Base-by-base conservation (phyloP, 148 eudicot species). In the Arbutus unedo region DNA sequence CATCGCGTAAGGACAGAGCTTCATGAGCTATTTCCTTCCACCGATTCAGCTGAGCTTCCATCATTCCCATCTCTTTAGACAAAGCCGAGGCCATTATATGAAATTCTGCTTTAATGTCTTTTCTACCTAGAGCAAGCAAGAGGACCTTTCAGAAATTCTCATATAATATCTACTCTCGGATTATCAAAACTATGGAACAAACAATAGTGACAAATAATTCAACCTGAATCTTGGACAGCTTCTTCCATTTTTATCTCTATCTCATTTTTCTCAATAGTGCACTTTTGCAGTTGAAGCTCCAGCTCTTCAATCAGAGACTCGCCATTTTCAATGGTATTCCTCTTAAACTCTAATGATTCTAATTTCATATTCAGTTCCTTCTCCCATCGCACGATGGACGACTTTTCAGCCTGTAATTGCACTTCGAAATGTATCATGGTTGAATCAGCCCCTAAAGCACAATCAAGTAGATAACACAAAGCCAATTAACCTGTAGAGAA, bases 141-240 rank as follows among this genome's bases (percentile, higher is more conserved):
- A 60, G 51, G 48, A 55, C 67, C 76, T 38, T 59, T 80, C 66
- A 84, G 78, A 78, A 77, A 64, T 64, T 64, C 5, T 11, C 11
- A 16, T 31, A 66, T 66, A 3, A 66, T 11, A 15, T 66, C 43
- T 64, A 4, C 64, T 19, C 72, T 76, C 64, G 83, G 77, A 78
- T 70, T 79, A n/a, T 48, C 18, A 25, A 83, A 57, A 15, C 49
- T 51, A 78, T 47, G 59, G 59, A 18, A 67, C 57, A 48, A 74
- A 82, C 15, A 56, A 48, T 54, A 76, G 72, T 14, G 50, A 83
- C 21, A 82, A 71, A 53, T 43, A 19, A 50, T 14, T 62, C 53
- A 78, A 96, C 99, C 98, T 90, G 95, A 89, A 90, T 94, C 98
- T 89, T 96, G 98, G 77, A 92, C 79, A 85, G 93, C 91, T 91